Percentiles rank a stretch among this genome's conserved stretches.
phyloP scores from a whole-genome alignment of 1,284 basidiomycete genomes.

The Coriolopsis trogii region DNA sequence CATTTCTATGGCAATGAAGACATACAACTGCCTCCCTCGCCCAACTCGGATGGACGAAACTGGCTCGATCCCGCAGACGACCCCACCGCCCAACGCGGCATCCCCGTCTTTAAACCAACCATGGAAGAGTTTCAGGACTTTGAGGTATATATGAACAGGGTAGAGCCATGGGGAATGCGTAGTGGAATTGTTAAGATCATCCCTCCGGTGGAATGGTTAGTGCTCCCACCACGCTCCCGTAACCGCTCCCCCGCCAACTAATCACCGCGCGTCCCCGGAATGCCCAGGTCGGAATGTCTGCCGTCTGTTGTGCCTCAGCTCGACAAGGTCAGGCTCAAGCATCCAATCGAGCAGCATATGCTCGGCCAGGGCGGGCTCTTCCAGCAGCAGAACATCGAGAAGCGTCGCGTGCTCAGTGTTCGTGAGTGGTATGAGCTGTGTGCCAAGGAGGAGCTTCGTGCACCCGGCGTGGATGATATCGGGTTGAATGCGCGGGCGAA shows the following conservation, averaged over 20 bases:
- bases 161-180: slow-evolving; percentile 86
- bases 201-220: slow-evolving; percentile 90
- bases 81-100: slow-evolving; percentile 82
- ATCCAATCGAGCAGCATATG: slow-evolving; percentile 93
- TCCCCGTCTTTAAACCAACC: slow-evolving; percentile 92
- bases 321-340: slow-evolving; percentile 74
- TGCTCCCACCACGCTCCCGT: slow-evolving; percentile 23
- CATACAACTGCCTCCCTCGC: slow-evolving; percentile 55
- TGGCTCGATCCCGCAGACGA: slow-evolving; percentile 84
- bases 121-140: slow-evolving; percentile 90
- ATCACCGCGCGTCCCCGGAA: slow-evolving; percentile 1
- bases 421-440: slow-evolving; percentile 90
- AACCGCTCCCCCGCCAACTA: slow-evolving; percentile 1
- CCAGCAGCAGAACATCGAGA: slow-evolving; percentile 91
- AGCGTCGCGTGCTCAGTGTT: slow-evolving; percentile 79
- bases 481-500: slow-evolving; percentile 54
- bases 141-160: slow-evolving; percentile 82
- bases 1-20: slow-evolving; percentile 74
- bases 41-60: slow-evolving; percentile 57
- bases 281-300: slow-evolving; percentile 72
- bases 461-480: slow-evolving; percentile 71
- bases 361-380: slow-evolving; percentile 84
- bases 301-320: slow-evolving; percentile 73
- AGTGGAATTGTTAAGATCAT: slow-evolving; percentile 95
- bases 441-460: slow-evolving; percentile 64